Conservation (phyloP, 2,329 filamentous ascomycete genomes). For the Claviceps cyperi region DNA sequence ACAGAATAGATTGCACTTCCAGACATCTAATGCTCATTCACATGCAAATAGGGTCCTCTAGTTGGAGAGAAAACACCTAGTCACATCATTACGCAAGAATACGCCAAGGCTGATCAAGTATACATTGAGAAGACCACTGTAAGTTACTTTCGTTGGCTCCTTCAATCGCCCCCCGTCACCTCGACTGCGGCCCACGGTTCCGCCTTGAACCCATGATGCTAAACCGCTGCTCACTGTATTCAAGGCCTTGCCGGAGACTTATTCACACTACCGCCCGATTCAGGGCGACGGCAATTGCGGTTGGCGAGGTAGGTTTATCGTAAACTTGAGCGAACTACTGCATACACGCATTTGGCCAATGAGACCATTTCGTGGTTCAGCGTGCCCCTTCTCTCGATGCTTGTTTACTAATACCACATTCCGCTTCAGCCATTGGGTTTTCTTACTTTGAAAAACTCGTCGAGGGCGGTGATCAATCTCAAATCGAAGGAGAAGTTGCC, state of each 20-base stretch:
- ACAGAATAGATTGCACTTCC: not conserved
- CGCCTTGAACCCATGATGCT: not conserved
- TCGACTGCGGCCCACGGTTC: too few species aligned
- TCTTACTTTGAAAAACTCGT: constrained; percentile 82
- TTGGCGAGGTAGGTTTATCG: constrained; percentile 67
- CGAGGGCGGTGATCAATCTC: constrained; percentile 46
- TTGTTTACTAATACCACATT: not conserved
- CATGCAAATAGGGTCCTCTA: constrained; percentile 52
- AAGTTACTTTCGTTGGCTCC: constrained; percentile 20
- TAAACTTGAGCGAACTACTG: constrained; percentile 4
- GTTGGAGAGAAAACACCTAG: constrained; percentile 69
- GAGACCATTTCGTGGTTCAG: not conserved
- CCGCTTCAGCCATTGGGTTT: constrained; percentile 66
- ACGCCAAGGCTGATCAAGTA: constrained; percentile 72
- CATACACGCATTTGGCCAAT: not conserved
- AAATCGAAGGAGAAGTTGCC: constrained; percentile 54
- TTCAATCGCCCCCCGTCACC: not conserved
- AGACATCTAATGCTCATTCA: not conserved
- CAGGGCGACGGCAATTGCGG: constrained; percentile 93
- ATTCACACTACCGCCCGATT: constrained; percentile 75
- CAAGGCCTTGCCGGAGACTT: constrained; percentile 67
- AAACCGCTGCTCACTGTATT: constrained; percentile 6
- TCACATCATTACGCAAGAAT: constrained; percentile 66
- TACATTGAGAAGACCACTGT: constrained; percentile 82
- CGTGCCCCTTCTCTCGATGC: not conserved